phyloP scores from a whole-genome alignment of 208 protist genomes.

The Paratrypanosoma confusum region DNA sequence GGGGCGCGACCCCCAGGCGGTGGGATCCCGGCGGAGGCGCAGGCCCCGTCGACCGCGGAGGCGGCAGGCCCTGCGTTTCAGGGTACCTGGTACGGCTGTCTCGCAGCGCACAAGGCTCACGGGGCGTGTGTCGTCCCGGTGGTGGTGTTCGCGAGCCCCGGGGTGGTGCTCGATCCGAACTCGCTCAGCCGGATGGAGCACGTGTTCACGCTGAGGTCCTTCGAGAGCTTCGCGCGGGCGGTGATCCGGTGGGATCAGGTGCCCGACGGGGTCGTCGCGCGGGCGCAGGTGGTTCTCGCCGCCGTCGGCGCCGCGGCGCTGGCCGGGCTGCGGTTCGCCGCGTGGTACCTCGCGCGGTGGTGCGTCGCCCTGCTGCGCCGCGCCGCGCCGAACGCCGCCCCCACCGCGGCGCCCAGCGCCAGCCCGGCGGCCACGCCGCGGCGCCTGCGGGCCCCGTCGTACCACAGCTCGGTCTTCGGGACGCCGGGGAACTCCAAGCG shows the following conservation, averaged over 20 bases:
- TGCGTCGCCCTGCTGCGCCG: not conserved
- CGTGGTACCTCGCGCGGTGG: not conserved
- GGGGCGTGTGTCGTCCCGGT: constrained; percentile 61
- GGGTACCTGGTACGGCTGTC: constrained; percentile 75
- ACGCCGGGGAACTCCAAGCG: not conserved
- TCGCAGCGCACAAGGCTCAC: constrained; percentile 52
- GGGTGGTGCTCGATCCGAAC: constrained; percentile 54
- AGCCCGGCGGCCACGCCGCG: not conserved
- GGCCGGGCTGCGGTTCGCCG: not conserved
- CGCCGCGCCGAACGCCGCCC: not conserved
- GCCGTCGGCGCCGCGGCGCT: not conserved
- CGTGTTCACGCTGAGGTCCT: constrained; percentile 62
- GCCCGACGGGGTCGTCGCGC: constrained; percentile 9
- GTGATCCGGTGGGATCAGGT: constrained; percentile 10
- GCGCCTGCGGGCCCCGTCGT: too few species aligned
- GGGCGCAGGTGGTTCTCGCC: not conserved
- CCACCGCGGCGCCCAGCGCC: constrained; percentile 3
- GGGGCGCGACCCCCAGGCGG: too few species aligned
- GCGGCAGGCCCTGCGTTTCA: not conserved
- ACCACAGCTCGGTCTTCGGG: too few species aligned
- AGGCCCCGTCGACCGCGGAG: too few species aligned
- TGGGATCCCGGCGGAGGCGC: too few species aligned
- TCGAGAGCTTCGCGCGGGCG: constrained; percentile 41
- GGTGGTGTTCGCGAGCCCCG: constrained; percentile 76
- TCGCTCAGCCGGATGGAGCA: constrained; percentile 49